Percentiles rank a stretch among this genome's conserved stretches.
phyloP scores from a whole-genome alignment of 352 stramenopile species.

The Albugo candida region DNA sequence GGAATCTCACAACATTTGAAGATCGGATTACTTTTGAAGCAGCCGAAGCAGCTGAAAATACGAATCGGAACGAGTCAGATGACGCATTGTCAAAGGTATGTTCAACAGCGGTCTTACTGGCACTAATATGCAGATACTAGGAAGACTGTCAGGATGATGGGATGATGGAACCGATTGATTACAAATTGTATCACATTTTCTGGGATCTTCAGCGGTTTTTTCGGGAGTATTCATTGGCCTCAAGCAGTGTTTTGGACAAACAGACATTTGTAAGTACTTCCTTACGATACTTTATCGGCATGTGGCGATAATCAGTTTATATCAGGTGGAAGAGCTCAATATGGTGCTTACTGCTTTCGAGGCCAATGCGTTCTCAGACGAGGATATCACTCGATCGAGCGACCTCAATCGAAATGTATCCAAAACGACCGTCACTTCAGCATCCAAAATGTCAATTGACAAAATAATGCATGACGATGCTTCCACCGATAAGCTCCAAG shows the following conservation, averaged over 20 bases:
- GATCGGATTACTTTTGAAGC: slow-evolving; percentile 53
- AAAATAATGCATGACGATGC: neutral
- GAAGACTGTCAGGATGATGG: no score
- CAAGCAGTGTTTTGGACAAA: slow-evolving; percentile 45
- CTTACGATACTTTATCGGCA: neutral
- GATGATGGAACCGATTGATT: slow-evolving; percentile 39
- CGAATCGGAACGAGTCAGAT: slow-evolving; percentile 12
- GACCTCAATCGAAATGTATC: slow-evolving; percentile 17
- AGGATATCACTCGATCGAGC: slow-evolving; percentile 48
- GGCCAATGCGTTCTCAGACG: slow-evolving; percentile 65
- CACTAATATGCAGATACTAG: no score
- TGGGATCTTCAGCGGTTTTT: slow-evolving; percentile 82
- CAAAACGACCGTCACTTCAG: neutral
- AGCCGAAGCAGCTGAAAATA: slow-evolving; percentile 27
- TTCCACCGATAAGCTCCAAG: slow-evolving; percentile 12
- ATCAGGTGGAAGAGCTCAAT: slow-evolving; percentile 53
- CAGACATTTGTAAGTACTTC: slow-evolving; percentile 56
- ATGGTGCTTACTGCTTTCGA: slow-evolving; percentile 66
- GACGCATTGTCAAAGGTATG: no score
- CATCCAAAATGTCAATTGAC: neutral
- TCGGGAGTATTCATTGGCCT: slow-evolving; percentile 43
- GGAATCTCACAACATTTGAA: slow-evolving; percentile 64
- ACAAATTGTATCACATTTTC: slow-evolving; percentile 82
- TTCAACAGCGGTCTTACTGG: no score
- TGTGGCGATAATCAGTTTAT: neutral